Conservation (phyloP, 1,284 basidiomycete genomes). For the Pascua guehoae region DNA sequence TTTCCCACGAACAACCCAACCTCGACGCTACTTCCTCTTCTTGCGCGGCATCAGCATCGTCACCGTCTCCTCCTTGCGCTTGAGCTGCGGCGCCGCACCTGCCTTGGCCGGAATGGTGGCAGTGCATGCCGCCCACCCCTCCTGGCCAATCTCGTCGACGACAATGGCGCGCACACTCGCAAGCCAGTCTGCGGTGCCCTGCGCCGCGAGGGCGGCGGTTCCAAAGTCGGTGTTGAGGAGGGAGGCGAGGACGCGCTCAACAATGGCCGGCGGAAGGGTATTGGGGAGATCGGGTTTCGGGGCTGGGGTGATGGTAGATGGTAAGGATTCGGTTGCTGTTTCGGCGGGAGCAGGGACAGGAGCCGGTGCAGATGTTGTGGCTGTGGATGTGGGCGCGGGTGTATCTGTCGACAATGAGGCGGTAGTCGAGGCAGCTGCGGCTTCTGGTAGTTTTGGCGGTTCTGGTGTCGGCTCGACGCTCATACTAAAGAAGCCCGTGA, state of each 20-base stretch:
- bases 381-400: too few species aligned
- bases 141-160: constrained; percentile 35
- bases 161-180: constrained; percentile 54
- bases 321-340: too few species aligned
- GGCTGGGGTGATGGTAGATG: too few species aligned
- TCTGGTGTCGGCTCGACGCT: not conserved
- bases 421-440: too few species aligned
- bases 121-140: constrained; percentile 22
- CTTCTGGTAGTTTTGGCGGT: too few species aligned
- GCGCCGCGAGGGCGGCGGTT: constrained; percentile 59
- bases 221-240: constrained; percentile 76
- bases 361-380: too few species aligned
- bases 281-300: too few species aligned
- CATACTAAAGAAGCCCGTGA: constrained; percentile 80
- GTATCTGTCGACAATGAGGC: too few species aligned
- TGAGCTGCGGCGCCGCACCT: constrained; percentile 25
- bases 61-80: constrained; percentile 36
- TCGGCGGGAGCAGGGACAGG: too few species aligned
- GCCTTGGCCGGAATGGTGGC: constrained; percentile 24
- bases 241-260: constrained; percentile 64
- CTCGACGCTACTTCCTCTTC: constrained; percentile 36
- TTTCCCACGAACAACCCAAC: not conserved
- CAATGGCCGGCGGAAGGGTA: constrained; percentile 58
- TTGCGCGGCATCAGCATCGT: constrained; percentile 49
- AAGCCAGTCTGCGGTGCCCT: constrained; percentile 67